Conservation (phyloP, 1,284 basidiomycete genomes). For the Ceratobasidium sp. region DNA sequence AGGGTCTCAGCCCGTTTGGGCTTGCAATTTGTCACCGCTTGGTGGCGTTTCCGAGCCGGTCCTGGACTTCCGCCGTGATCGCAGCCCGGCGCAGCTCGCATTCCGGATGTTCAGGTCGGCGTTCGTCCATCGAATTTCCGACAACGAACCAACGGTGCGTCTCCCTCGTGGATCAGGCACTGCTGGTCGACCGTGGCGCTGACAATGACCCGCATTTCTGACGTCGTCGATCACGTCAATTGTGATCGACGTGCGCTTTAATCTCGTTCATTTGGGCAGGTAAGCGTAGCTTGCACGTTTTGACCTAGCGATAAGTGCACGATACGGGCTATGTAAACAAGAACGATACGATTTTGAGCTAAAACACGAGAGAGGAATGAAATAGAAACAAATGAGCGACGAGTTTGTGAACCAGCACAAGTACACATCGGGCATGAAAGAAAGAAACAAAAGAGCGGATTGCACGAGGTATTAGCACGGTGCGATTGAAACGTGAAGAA, state of each 20-base stretch:
- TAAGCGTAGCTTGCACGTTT: too few relatives aligned
- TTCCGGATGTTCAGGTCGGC: conserved; percentile 1
- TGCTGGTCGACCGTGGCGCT: not conserved
- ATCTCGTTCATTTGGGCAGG: not conserved
- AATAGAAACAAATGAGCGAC: too few relatives aligned
- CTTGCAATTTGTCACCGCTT: conserved; percentile 2
- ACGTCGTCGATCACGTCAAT: conserved; percentile 5
- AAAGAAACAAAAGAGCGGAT: too few relatives aligned
- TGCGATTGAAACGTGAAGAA: too few relatives aligned
- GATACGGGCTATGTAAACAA: too few relatives aligned
- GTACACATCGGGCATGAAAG: too few relatives aligned
- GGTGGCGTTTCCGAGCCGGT: conserved; percentile 6
- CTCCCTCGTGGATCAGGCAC: conserved; percentile 1
- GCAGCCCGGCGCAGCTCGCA: conserved; percentile 1
- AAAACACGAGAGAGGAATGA: too few relatives aligned
- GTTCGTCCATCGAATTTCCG: conserved; percentile 7
- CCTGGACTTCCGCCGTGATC: conserved; percentile 3
- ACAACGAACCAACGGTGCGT: conserved; percentile 4
- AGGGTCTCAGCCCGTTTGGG: conserved; percentile 7
- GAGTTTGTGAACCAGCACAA: too few relatives aligned
- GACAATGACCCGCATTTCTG: not conserved
- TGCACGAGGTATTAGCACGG: too few relatives aligned
- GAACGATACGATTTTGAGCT: too few relatives aligned
- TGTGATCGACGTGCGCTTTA: conserved; percentile 5
- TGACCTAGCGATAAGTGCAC: too few relatives aligned